Evolutionary conservation across 1,284 basidiomycete genomes (phyloP).

Genomic region (Ustilago shanxiensis): DNA sequence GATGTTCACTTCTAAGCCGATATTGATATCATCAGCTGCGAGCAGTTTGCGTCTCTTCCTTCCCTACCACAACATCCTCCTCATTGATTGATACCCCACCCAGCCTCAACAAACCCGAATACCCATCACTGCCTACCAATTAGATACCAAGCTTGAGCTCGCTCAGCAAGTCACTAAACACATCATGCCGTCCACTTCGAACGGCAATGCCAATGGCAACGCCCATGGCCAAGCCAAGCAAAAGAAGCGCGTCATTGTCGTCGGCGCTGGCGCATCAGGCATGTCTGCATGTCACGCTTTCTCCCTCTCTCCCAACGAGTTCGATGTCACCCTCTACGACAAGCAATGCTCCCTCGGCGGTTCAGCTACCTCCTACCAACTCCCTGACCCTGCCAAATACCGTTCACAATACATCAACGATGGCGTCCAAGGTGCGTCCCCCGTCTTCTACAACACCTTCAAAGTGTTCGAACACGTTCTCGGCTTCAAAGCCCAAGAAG

Average conservation of each 20-base stretch:
- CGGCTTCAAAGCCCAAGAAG: conserved; percentile 59
- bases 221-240: not conserved
- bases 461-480: conserved; percentile 62
- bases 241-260: conserved; percentile 64
- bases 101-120: not conserved
- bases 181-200: conserved; percentile 23
- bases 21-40: not conserved
- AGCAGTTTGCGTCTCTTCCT: not conserved
- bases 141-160: not conserved
- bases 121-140: not conserved
- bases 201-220: conserved; percentile 29
- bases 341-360: conserved; percentile 59
- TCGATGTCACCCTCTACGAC: conserved; percentile 63
- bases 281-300: conserved; percentile 62
- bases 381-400: conserved; percentile 59
- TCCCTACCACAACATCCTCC: not conserved
- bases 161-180: too few species aligned
- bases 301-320: conserved; percentile 54
- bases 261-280: conserved; percentile 59
- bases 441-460: conserved; percentile 65
- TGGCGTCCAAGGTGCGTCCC: conserved; percentile 62
- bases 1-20: not conserved
- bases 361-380: conserved; percentile 63
- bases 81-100: not conserved
- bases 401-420: conserved; percentile 66